Percentiles rank a stretch among this genome's conserved stretches.
Conservation (phyloP, 2,329 filamentous ascomycete species). For the Apiospora aurea region DNA sequence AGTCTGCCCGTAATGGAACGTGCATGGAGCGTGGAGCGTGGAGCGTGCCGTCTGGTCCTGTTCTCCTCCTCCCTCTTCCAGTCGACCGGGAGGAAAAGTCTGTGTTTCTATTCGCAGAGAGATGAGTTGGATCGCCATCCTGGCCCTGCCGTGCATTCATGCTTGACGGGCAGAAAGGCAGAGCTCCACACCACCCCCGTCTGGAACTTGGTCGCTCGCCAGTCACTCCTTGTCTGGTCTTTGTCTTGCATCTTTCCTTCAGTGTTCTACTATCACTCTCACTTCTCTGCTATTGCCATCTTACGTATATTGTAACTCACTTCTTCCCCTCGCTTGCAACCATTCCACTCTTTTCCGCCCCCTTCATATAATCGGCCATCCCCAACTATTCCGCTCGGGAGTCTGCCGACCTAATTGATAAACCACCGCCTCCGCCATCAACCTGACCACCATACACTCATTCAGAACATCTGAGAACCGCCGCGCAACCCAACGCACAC, state of each 20-base stretch:
- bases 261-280: background rate
- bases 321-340: conserved; percentile 15
- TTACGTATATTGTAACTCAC: conserved; percentile 19
- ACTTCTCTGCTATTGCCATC: background rate
- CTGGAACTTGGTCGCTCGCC: conserved; percentile 4
- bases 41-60: background rate
- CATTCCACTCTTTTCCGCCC: conserved; percentile 12
- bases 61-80: background rate
- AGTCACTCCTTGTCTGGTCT: conserved; percentile 13
- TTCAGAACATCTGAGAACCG: background rate
- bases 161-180: conserved; percentile 6
- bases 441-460: conserved; percentile 9
- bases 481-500: conserved; percentile 8
- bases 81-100: conserved; percentile 2
- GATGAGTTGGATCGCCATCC: background rate
- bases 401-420: conserved; percentile 15
- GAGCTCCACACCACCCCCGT: conserved; percentile 14
- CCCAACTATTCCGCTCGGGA: conserved; percentile 12
- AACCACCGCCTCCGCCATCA: background rate
- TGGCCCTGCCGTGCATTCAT: conserved; percentile 8
- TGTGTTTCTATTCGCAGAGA: conserved; percentile 4
- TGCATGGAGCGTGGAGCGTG: no score
- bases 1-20: no score
- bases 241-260: conserved; percentile 8
- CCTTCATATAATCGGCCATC: conserved; percentile 15